phyloP scores from a whole-genome alignment of 73 alveolate species.

The Tetrahymena elliotti region DNA sequence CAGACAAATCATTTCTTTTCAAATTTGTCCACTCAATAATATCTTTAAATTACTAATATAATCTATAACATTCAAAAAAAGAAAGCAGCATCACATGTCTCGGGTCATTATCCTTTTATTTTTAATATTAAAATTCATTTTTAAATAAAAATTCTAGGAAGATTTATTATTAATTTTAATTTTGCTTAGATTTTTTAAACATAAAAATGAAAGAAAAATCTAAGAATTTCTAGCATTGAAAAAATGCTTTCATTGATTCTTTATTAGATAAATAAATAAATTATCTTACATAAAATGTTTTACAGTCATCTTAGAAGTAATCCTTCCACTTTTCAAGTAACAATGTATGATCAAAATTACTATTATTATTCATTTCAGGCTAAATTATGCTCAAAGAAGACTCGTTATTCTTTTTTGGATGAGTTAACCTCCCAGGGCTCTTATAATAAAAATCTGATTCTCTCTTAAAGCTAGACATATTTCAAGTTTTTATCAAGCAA shows the following conservation, averaged over 20 bases:
- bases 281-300: background rate
- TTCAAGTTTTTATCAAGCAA: background rate
- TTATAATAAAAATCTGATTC: background rate
- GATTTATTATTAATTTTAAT: too few species aligned
- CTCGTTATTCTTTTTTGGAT: background rate
- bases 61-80: background rate
- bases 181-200: too few species aligned
- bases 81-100: background rate
- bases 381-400: background rate
- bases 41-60: background rate
- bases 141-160: too few species aligned
- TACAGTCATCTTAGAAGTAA: background rate
- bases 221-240: too few species aligned
- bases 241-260: too few species aligned
- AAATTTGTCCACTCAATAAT: background rate
- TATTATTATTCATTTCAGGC: background rate
- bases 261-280: too few species aligned
- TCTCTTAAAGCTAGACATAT: background rate
- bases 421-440: background rate
- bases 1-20: background rate
- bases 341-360: background rate
- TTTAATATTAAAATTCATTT: too few species aligned
- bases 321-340: background rate
- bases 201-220: too few species aligned
- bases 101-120: background rate